A percentile compares a stretch with the other conserved stretches of the same genome.
phyloP scores from a whole-genome alignment of 371 early-diverging fungal genomes.

The Paramicrosporidium saccamoebae region DNA sequence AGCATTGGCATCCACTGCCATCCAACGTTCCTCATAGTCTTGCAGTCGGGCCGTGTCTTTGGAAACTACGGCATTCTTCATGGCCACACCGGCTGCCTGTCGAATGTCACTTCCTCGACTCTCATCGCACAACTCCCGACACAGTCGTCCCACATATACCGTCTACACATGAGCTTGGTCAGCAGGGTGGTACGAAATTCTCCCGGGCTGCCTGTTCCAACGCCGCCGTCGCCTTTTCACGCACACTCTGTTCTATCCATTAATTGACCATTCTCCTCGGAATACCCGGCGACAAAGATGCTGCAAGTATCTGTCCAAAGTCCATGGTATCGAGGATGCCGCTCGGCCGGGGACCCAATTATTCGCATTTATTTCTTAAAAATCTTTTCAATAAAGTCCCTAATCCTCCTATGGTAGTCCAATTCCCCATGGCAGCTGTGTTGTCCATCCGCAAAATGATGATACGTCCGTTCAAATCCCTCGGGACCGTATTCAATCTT shows the following conservation, averaged over 20 bases:
- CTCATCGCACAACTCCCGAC: constrained; percentile 46
- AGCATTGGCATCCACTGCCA: constrained; percentile 14
- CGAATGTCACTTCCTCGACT: constrained; percentile 18
- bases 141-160: constrained; percentile 28
- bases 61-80: constrained; percentile 62
- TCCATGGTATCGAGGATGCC: constrained; percentile 10
- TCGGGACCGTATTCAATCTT: no score
- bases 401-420: no score
- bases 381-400: background rate
- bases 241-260: constrained; percentile 11
- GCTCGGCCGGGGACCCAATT: constrained; percentile 1
- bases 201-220: constrained; percentile 29
- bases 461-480: no score
- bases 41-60: constrained; percentile 29
- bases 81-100: constrained; percentile 43
- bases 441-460: no score
- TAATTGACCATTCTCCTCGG: constrained; percentile 1
- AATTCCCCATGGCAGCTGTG: no score
- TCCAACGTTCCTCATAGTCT: constrained; percentile 32
- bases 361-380: constrained; percentile 1
- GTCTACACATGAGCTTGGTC: constrained; percentile 11
- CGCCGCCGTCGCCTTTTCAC: constrained; percentile 37
- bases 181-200: constrained; percentile 20
- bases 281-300: constrained; percentile 31
- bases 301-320: constrained; percentile 26